Base-by-base conservation (phyloP, 345 rosid genomes). In the Aurinia saxatilis region DNA sequence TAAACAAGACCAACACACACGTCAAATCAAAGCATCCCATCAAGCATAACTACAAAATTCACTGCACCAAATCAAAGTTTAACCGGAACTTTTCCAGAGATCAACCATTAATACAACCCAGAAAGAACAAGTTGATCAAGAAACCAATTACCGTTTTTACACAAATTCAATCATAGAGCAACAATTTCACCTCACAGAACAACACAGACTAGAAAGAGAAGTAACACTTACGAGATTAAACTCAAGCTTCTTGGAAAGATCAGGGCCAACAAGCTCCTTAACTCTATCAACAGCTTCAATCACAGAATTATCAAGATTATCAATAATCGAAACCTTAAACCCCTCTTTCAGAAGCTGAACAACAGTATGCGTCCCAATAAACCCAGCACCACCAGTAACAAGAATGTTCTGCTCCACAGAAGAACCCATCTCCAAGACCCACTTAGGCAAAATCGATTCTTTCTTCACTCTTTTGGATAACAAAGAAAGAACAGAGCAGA, bases 311-410 rank as follows among this genome's bases (percentile, higher is more conserved):
- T 93, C 91, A 50, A 87, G 79, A 65, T 93, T 89, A 60, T 93
- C 99, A 30, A 93, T 80, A 67, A 89, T 79, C 14, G 86, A 76
- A 46, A 93, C 99, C 78, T 65, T 78, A 73, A 84, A 93, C 11
- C 95, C 91, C 18, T 73, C 88, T 7, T 79, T 76, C 6, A 93
- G 85, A 14, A 93, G 97, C 75, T 85, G 96, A 30, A 89, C 84
- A 36, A 77, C 90, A 5, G 96, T 84, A 78, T 93, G 97, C 0
- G 95, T 87, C 5, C 97, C 97, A 56, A 93, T 87, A 70, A 87
- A 93, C 4, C 99, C 99, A 58, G 99, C 99, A 25, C 99, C 96
- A 7, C 97, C 97, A 5, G 99, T 93, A 15, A 93, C 99, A 18
- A 93, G 90, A 75, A 93, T 79, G 11, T 60, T 75, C 68, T 72